Conservation (phyloP, 2,329 filamentous ascomycete species). For the Aspergillus novofumigatus region DNA sequence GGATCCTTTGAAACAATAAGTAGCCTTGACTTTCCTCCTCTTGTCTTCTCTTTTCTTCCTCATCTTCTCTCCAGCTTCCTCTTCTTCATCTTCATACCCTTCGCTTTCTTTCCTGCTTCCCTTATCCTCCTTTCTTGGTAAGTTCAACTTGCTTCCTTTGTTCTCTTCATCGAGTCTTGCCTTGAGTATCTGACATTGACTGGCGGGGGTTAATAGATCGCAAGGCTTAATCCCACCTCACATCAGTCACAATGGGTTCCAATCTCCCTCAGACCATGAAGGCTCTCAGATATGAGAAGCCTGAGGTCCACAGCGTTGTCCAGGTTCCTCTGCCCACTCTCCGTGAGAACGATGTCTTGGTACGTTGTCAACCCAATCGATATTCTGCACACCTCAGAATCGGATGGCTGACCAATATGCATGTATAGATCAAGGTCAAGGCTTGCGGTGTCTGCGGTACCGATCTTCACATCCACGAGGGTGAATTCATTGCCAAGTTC, state of each 20-base stretch:
- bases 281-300: conserved; percentile 62
- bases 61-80: not conserved
- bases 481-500: conserved; percentile 62
- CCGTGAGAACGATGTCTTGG: conserved; percentile 57
- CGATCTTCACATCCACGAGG: conserved; percentile 55
- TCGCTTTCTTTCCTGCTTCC: not conserved
- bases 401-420: not conserved
- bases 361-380: conserved; percentile 18
- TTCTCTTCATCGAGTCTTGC: not conserved
- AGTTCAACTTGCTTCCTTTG: not conserved
- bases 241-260: conserved; percentile 28
- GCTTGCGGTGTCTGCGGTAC: conserved; percentile 62
- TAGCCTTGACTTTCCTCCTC: not conserved
- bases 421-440: conserved; percentile 59
- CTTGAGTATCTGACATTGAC: not conserved
- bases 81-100: not conserved
- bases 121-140: not conserved
- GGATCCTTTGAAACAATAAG: not conserved
- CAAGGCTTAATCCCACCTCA: not conserved
- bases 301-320: conserved; percentile 58
- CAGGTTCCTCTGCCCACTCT: conserved; percentile 59
- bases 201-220: not conserved
- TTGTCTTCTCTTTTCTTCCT: conserved; percentile 2
- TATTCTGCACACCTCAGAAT: not conserved
- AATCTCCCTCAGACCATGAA: conserved; percentile 55